A percentile compares a stretch with the other conserved stretches of the same genome.
These are phyloP conservation scores for Boeremia exigua DNA, from an alignment of 2,329 filamentous ascomycete species.

Conservation along the genomic window DNA sequence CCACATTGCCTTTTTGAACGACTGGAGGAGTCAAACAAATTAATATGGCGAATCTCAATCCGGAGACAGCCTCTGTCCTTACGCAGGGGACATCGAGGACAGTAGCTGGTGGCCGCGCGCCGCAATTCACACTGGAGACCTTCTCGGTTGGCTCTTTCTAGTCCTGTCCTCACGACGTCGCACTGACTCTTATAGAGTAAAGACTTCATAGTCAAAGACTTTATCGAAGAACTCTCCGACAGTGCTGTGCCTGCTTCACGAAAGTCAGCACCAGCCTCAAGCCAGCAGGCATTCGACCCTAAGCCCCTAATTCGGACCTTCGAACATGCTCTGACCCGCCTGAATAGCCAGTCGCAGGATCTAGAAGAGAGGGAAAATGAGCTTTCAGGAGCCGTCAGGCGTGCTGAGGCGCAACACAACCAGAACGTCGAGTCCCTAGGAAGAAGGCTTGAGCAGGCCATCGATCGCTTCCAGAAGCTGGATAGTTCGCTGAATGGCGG, in stretches of 20 bases:
- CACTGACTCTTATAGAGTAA: constrained; percentile 46
- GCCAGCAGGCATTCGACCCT: constrained; percentile 74
- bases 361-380: constrained; percentile 91
- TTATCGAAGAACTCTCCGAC: constrained; percentile 91
- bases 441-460: constrained; percentile 87
- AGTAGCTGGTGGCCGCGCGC: constrained; percentile 63
- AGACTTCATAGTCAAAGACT: constrained; percentile 98
- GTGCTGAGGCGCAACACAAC: constrained; percentile 90
- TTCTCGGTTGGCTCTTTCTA: constrained; percentile 50
- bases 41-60: constrained; percentile 42
- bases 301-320: constrained; percentile 97
- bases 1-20: neutral
- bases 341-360: constrained; percentile 77
- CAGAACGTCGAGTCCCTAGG: constrained; percentile 88
- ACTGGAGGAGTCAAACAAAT: neutral
- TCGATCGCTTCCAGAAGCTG: constrained; percentile 88
- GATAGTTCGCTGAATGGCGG: constrained; percentile 79
- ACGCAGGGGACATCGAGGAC: constrained; percentile 49
- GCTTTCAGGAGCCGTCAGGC: constrained; percentile 83
- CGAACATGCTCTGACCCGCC: constrained; percentile 74
- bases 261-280: constrained; percentile 68
- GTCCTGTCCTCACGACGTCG: neutral
- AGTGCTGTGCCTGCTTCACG: constrained; percentile 79
- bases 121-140: constrained; percentile 85
- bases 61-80: constrained; percentile 52